Base-by-base conservation (phyloP, 352 stramenopile genomes). In the Pythium aphanidermatum region DNA sequence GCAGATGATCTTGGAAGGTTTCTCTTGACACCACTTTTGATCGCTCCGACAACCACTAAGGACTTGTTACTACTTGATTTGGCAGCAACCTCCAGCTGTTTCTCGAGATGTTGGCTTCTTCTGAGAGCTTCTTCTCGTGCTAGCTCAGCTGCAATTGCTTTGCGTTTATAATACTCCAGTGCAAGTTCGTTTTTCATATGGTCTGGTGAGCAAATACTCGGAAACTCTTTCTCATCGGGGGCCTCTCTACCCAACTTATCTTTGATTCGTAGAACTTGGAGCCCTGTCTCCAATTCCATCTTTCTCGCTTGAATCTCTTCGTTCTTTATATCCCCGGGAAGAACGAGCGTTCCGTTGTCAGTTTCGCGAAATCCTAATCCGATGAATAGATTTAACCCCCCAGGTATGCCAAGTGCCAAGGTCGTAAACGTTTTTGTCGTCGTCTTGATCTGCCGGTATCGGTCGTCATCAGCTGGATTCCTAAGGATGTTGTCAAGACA, bases 331-430 rank as follows among this genome's bases (percentile, higher is more conserved):
- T 79, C 68, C 0, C 41, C 24, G 4, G 66, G 58, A 13, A 88
- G 42, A 8, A 63, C n/a, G 0, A 88, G 27, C 12, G 62, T 56
- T 2, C 60, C 63, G 0, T 39, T 39, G 20, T 84, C 59, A 0
- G 64, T 82, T 29, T 84, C 69, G 11, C 68, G 67, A 38, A 89
- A 89, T 0, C 74, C 76, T 2, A 86, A 20, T 0, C 61, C 65
- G 0, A 77, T 16, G 36, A 86, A 46, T 7, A 86, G 42, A 20
- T 68, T 55, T 20, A 65, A 26, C 12, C 71, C 76, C 12, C 73
- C 70, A 26, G 50, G 36, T 0, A 67, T 51, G 14, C 48, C 65
- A 3, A 36, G 31, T 6, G 83, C 69, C 1, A 70, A 26, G 13
- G 55, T 77, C 8, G 45, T 64, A 36, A 74, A 85, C 9, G 73